Base-by-base conservation (phyloP, 306 rosid species). In the Acacia crassicarpa region DNA sequence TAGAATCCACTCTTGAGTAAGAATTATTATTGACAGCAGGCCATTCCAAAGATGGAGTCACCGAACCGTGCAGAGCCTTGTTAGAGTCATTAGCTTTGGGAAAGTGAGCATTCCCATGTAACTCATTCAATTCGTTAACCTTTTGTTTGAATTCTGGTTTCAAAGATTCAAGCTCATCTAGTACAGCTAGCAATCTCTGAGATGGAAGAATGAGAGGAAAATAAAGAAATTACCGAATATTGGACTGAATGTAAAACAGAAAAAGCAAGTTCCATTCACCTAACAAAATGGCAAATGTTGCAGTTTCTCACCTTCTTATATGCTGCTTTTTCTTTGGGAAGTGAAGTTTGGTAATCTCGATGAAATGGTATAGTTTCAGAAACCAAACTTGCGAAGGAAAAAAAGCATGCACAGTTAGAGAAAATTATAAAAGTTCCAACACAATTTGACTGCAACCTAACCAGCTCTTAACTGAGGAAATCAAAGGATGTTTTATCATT, bases 311-410 rank as follows among this genome's bases (percentile, higher is more conserved):
- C 95, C 90, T 86, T 89, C 83, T 70, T 91, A 72, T 87, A 84
- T 3, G 45, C 16, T 48, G 48, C 53, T 70, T 80, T 89, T 77
- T 89, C 89, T 67, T 73, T 87, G n/a, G 82, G 88, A 84, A 84
- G 88, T 76, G 67, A 79, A 9, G 54, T 61, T 78, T 74, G 89
- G 81, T 91, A 89, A 85, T 91, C 95, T 40, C 86, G 91, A 85
- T 91, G 95, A 80, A 54, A 81, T 0, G 95, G 93, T 85, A 91
- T 89, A 49, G 93, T 91, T 79, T 91, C 93, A 17, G 93, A 83
- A 81, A 91, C 87, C 92, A 91, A 89, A 89, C 95, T 91, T 20
- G 12, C 78, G 72, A 67, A 9, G 10, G 7, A 16, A 22, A 11
- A 25, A 53, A 72, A 51, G 58, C 12, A 72, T 22, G 41, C 16